Conservation (phyloP, 2,329 filamentous ascomycete species). For the Sclerotinia glacialis region DNA sequence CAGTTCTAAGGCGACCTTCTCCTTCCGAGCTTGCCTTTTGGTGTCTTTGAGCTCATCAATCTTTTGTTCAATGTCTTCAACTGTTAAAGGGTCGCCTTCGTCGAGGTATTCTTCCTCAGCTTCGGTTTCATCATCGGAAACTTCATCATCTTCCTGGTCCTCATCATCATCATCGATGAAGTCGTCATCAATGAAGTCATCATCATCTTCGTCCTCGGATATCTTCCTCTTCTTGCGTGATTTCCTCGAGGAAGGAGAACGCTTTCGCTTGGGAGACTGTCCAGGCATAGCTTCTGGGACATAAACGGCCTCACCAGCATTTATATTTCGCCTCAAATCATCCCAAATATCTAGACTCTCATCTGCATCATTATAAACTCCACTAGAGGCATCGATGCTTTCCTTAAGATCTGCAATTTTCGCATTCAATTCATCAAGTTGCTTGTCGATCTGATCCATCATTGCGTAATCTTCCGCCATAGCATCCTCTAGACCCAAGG, state of each 20-base stretch:
- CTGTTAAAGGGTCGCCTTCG: conserved; percentile 42
- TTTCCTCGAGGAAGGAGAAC: conserved; percentile 25
- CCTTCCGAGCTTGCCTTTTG: conserved; percentile 44
- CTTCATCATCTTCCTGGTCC: conserved; percentile 32
- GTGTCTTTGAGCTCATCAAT: conserved; percentile 44
- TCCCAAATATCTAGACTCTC: conserved; percentile 49
- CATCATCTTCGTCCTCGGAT: conserved; percentile 18
- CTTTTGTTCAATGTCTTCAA: conserved; percentile 43
- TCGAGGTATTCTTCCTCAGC: conserved; percentile 7
- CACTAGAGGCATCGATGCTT: conserved; percentile 39
- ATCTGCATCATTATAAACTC: conserved; percentile 41
- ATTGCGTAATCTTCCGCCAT: conserved; percentile 40
- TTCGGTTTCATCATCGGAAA: conserved; percentile 31
- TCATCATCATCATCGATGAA: conserved; percentile 21
- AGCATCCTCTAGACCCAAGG: conserved; percentile 42
- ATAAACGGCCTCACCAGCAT: conserved; percentile 45
- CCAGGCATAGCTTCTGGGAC: conserved; percentile 33
- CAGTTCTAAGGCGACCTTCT: conserved; percentile 34
- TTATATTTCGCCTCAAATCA: conserved; percentile 40
- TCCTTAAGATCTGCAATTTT: conserved; percentile 38
- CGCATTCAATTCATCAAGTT: conserved; percentile 27
- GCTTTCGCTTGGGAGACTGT: conserved; percentile 46
- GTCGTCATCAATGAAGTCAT: conserved; percentile 23
- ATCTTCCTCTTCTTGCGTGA: conserved; percentile 31
- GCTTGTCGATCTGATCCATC: conserved; percentile 31